These are phyloP conservation scores for Xylaria telfairii DNA, from an alignment of 495 filamentous ascomycete species.

Conservation along the genomic window DNA sequence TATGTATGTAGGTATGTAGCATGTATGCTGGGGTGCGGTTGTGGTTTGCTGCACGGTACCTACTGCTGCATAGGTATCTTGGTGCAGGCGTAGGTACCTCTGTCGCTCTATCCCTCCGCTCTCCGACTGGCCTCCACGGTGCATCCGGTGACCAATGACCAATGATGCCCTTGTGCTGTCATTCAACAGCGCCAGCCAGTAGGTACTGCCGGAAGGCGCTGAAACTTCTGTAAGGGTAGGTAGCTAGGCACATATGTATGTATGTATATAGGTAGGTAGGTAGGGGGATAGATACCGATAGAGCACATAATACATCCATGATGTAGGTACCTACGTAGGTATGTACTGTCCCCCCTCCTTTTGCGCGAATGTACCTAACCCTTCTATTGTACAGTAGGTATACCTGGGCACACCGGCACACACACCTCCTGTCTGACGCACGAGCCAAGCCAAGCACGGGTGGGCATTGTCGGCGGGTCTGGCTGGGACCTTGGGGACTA, in stretches of 20 bases:
- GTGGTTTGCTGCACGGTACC: conserved; percentile 16
- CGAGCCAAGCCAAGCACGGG: conserved; percentile 32
- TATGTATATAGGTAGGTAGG: no score
- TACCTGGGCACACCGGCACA: conserved; percentile 2
- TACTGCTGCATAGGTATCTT: not conserved
- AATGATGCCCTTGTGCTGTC: conserved; percentile 26
- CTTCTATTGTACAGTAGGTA: not conserved
- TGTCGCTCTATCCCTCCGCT: conserved; percentile 2
- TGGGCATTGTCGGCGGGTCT: conserved; percentile 39
- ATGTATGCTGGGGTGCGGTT: not conserved
- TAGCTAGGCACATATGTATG: no score
- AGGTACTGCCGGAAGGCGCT: conserved; percentile 11
- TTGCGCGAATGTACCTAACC: not conserved
- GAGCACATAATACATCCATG: conserved; percentile 18
- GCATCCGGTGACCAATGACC: conserved; percentile 17
- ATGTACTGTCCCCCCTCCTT: not conserved
- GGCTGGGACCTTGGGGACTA: conserved; percentile 28
- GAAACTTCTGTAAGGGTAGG: conserved; percentile 14
- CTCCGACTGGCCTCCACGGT: not conserved
- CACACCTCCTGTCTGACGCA: conserved; percentile 25
- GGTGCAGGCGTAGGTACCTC: conserved; percentile 4
- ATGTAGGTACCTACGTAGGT: no score
- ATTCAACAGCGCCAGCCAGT: conserved; percentile 1
- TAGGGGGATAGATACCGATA: not conserved
- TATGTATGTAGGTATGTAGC: not conserved